Evolutionary conservation across 129 eudicot genomes (phyloP), one percentile per base, ranked within the genome.

Genomic region (Rutidosis leptorrhynchoides): DNA sequence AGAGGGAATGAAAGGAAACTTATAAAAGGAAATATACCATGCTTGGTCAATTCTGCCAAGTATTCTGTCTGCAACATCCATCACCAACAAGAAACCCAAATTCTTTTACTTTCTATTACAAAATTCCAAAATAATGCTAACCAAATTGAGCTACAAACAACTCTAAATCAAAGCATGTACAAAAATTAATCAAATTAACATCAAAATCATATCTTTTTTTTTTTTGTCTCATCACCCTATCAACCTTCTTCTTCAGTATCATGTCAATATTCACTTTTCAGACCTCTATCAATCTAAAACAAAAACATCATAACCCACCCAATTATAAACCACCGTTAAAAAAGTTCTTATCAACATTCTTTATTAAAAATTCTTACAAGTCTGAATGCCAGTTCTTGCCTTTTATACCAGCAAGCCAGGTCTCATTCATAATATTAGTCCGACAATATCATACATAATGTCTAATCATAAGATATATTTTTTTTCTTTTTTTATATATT

Each of bases 341-440:
- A 60, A 74, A 72, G 54, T 27, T 74, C 45, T 43, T 42, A 33
- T 23, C 81, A 70, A 76, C 70, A 57, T 74, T 79, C 67, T 26
- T 26, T 20, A 32, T 74, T 37, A 58, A 72, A 58, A 83, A 74
- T 72, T 68, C 79, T 12, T 79, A 74, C 30, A 81, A 72, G 27
- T 75, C 77, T 35, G 79, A 82, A 33, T 63, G 74, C 55, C 76
- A 72, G 11, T 32, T 66, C 48, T 56, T 77, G 12, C 75, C 79
- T 19, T 83, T 49, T 55, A 79, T 79, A 40, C 85, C 88, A 5
- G 80, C 70, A 65, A 81, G 78, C 74, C 95, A 90, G 97, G 97
- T 89, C 35, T 26, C 3, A 6, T 7, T 67, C n/a, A 30, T 19
- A 10, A 55, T n/a, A n/a, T n/a, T n/a, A n/a, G n/a, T n/a, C n/a